Conservation (phyloP, 2,329 filamentous ascomycete genomes). For the Tolypocladium tropicale region DNA sequence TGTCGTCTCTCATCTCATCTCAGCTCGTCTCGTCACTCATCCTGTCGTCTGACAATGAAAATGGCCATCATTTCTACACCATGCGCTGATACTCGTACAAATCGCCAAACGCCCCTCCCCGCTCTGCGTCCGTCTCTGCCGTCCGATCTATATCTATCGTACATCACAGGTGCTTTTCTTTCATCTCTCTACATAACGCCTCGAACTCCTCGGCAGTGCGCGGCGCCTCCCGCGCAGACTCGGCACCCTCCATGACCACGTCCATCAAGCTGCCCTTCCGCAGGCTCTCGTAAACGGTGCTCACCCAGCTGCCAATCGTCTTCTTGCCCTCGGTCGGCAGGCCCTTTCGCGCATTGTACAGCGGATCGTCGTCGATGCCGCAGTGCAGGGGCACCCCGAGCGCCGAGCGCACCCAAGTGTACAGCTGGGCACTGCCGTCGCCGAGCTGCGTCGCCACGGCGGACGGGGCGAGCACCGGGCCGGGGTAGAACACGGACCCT, state of each 20-base stretch:
- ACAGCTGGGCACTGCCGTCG: slow-evolving; percentile 17
- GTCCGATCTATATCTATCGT: neutral
- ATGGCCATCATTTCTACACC: neutral
- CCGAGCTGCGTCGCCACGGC: slow-evolving; percentile 17
- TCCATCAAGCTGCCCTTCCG: slow-evolving; percentile 13
- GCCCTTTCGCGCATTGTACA: slow-evolving; percentile 13
- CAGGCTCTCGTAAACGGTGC: slow-evolving; percentile 11
- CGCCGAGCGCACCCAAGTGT: slow-evolving; percentile 17
- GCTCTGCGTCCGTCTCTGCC: neutral
- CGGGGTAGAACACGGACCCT: slow-evolving; percentile 15
- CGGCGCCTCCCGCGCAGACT: slow-evolving; percentile 7
- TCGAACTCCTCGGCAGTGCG: slow-evolving; percentile 12
- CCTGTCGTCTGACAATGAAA: neutral
- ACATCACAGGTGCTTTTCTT: neutral
- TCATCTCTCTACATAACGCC: slow-evolving; percentile 10
- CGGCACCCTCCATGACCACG: slow-evolving; percentile 15
- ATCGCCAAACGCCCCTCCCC: neutral
- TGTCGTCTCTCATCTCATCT: too few relatives aligned
- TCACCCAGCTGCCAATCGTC: slow-evolving; percentile 10
- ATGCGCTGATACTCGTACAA: neutral
- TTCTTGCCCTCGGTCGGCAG: slow-evolving; percentile 14
- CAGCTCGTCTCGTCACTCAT: neutral
- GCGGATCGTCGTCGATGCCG: slow-evolving; percentile 19
- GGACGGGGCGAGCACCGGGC: slow-evolving; percentile 9
- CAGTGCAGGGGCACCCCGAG: slow-evolving; percentile 18